A percentile compares a stretch with the other conserved stretches of the same genome.
phyloP scores from a whole-genome alignment of 2,329 filamentous ascomycete genomes.

The Penicillium sp. region DNA sequence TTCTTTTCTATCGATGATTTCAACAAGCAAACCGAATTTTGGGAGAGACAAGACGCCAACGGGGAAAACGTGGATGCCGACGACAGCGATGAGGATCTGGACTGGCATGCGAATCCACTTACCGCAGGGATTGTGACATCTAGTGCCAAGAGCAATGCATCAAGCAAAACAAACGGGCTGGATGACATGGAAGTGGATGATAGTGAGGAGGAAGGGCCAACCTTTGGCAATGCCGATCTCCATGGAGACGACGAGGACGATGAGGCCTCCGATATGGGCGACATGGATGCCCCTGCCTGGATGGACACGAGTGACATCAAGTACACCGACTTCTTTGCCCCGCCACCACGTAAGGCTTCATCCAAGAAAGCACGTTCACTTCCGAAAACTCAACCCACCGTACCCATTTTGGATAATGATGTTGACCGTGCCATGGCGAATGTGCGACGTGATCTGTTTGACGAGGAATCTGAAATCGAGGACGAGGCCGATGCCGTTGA shows the following conservation, averaged over 20 bases:
- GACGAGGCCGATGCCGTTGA: slow-evolving; percentile 68
- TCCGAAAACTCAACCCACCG: slow-evolving; percentile 52
- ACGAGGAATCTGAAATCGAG: slow-evolving; percentile 60
- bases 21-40: slow-evolving; percentile 87
- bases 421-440: slow-evolving; percentile 81
- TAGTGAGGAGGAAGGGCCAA: slow-evolving; percentile 71
- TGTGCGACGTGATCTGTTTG: slow-evolving; percentile 87
- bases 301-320: slow-evolving; percentile 84
- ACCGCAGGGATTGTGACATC: slow-evolving; percentile 30
- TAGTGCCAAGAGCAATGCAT: slow-evolving; percentile 2
- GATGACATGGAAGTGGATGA: slow-evolving; percentile 59
- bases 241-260: slow-evolving; percentile 66
- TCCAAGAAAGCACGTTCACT: slow-evolving; percentile 56
- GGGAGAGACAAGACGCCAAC: slow-evolving; percentile 80
- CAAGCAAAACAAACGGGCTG: slow-evolving; percentile 33
- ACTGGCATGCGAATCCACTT: slow-evolving; percentile 82
- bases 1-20: slow-evolving; percentile 99
- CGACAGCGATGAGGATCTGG: slow-evolving; percentile 81
- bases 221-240: slow-evolving; percentile 77
- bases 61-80: slow-evolving; percentile 74
- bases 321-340: slow-evolving; percentile 92
- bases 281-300: slow-evolving; percentile 60
- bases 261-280: slow-evolving; percentile 55
- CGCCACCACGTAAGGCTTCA: slow-evolving; percentile 71
- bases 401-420: slow-evolving; percentile 61